Conservation (phyloP, 169 alveolate genomes). For the Babesia bigemina region DNA sequence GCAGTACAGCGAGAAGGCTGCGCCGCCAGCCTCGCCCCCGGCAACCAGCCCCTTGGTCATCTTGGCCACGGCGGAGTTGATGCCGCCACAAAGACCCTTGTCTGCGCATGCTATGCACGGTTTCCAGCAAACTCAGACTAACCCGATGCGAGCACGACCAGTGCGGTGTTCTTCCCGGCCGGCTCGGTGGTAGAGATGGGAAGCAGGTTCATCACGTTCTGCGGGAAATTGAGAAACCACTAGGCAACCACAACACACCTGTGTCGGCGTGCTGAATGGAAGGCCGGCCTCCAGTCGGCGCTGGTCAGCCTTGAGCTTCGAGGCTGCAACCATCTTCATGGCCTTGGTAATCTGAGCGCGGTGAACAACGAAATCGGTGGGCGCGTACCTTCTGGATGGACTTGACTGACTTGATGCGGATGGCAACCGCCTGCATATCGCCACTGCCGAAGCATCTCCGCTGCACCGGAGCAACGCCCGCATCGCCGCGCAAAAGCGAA, state of each 20-base stretch:
- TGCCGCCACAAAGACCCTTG: constrained; percentile 88
- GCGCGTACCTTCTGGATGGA: constrained; percentile 88
- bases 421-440: constrained; percentile 79
- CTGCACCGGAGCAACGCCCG: constrained; percentile 13
- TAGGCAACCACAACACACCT: constrained; percentile 41
- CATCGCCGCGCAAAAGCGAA: constrained; percentile 26
- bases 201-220: constrained; percentile 70
- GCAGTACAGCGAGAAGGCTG: constrained; percentile 44
- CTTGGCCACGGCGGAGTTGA: constrained; percentile 78
- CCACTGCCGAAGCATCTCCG: constrained; percentile 75
- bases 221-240: not conserved
- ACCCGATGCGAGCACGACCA: constrained; percentile 66
- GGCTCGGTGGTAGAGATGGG: constrained; percentile 67
- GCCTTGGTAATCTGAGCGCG: constrained; percentile 80
- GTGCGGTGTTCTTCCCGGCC: constrained; percentile 53
- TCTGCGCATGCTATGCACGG: constrained; percentile 57
- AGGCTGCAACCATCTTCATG: constrained; percentile 97
- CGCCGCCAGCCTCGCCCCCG: constrained; percentile 53
- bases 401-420: constrained; percentile 90
- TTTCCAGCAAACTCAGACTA: not conserved
- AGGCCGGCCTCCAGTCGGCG: constrained; percentile 78
- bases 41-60: constrained; percentile 48
- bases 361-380: not conserved
- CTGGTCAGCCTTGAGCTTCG: constrained; percentile 90
- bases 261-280: constrained; percentile 74